Conservation (phyloP, 768 basidiomycete species). For the Boletellus emodensis region DNA sequence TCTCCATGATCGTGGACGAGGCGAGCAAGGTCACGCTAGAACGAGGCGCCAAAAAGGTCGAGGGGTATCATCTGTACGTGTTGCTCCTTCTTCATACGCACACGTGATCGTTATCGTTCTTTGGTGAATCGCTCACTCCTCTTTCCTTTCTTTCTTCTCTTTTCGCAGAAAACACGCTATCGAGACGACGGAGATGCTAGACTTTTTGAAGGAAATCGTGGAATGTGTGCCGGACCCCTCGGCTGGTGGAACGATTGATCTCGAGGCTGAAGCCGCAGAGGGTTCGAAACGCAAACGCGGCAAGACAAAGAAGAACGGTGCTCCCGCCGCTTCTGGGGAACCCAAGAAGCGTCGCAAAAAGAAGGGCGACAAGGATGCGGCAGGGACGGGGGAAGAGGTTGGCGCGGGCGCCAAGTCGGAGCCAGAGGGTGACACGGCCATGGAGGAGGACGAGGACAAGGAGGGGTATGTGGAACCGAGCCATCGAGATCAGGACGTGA, state of each 20-base stretch:
- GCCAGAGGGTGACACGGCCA: constrained; percentile 33
- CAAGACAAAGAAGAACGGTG: constrained; percentile 49
- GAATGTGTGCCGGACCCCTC: constrained; percentile 84
- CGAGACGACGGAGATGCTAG: constrained; percentile 81
- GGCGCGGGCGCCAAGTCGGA: constrained; percentile 37
- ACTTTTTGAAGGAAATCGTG: constrained; percentile 93
- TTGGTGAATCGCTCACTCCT: no score
- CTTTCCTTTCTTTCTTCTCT: neutral
- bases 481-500: constrained; percentile 42
- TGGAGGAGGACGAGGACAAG: constrained; percentile 43
- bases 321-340: constrained; percentile 32
- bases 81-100: neutral
- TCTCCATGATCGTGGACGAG: constrained; percentile 79
- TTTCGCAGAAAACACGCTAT: constrained; percentile 82
- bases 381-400: constrained; percentile 33
- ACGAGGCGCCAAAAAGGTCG: constrained; percentile 83
- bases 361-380: constrained; percentile 35
- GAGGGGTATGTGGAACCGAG: constrained; percentile 36
- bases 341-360: constrained; percentile 50
- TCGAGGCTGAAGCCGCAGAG: constrained; percentile 58
- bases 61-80: constrained; percentile 89
- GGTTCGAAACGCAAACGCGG: constrained; percentile 54
- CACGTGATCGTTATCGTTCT: no score
- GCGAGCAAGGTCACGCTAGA: constrained; percentile 73
- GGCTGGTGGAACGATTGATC: constrained; percentile 71